Base-by-base conservation (phyloP, 768 basidiomycete genomes). In the Podaxis carcinomalis region DNA sequence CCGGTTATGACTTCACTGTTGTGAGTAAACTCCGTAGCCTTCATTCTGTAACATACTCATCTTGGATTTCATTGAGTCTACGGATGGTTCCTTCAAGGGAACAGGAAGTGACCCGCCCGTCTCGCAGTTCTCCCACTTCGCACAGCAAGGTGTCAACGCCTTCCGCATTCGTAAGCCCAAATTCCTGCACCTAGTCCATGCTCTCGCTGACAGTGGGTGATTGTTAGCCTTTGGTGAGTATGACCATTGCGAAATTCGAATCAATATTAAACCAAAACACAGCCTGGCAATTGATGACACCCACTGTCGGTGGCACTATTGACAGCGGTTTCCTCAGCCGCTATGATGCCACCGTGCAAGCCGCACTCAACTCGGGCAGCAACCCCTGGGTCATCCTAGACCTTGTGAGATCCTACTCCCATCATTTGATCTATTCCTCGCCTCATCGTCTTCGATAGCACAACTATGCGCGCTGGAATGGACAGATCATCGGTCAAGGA, bases 391-490 rank as follows among this genome's bases (percentile, higher is more conserved):
- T 78, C 54, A 83, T 84, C 62, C 68, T 84, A 39, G 83, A 83
- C 67, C 63, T 84, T 27, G 79, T 80, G 65, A 9, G 76, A 66
- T 4, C 2, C 14, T 23, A 5, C 3, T 6, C 37, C 37, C 21
- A 40, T 49, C 11, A 10, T 23, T 2, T 27, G 11, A 23, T 10
- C 3, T 16, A 14, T 7, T 7, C 13, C 21, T 3, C 9, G 47
- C 2, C 11, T 53, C 1, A 51, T 44, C 14, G 5, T n/a, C 57
- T 44, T 32, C 13, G 11, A 37, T 42, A 78, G 75, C 84, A 85
- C 72, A 85, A 85, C 73, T 85, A 85, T 64, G 84, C 81, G 9
- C 76, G 84, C 49, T 84, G 81, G 80, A 83, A 85, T 63, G 80
- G 80, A 14, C 67, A 68, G 67, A 79, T 87, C 44, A 78, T 86